Percentiles rank a stretch among this genome's conserved stretches.
phyloP scores from a whole-genome alignment of 2,329 filamentous ascomycete species.

The Cytospora piceae region DNA sequence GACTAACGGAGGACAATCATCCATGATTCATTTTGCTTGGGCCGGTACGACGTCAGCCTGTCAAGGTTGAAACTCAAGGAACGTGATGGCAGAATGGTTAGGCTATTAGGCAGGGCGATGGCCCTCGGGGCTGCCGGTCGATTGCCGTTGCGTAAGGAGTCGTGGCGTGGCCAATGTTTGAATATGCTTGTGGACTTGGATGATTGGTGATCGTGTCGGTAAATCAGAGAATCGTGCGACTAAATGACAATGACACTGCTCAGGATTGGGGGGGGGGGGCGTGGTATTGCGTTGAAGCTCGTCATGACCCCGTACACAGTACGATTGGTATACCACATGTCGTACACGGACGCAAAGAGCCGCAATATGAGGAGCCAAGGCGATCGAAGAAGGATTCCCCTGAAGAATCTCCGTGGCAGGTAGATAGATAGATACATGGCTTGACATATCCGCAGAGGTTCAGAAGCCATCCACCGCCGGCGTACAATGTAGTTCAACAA shows the following conservation, averaged over 20 bases:
- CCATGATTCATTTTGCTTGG: not conserved
- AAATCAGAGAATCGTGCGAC: slow-evolving; percentile 8
- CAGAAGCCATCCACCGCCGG: too few relatives aligned
- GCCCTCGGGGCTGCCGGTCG: not conserved
- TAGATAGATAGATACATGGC: not conserved
- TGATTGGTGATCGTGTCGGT: not conserved
- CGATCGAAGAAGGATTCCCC: not conserved
- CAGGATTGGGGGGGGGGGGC: not conserved
- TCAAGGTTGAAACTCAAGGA: slow-evolving; percentile 14
- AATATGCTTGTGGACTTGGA: not conserved
- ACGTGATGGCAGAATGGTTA: slow-evolving; percentile 17
- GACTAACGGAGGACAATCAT: not conserved
- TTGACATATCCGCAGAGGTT: not conserved
- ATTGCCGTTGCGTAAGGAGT: slow-evolving; percentile 8
- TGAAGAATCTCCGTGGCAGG: not conserved
- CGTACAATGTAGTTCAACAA: not conserved
- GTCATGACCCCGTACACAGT: slow-evolving; percentile 8
- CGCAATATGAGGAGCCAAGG: not conserved
- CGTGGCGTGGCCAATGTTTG: slow-evolving; percentile 15
- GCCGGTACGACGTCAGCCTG: slow-evolving; percentile 19
- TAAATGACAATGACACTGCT: slow-evolving; percentile 1
- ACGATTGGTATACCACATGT: not conserved
- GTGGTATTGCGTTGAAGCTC: slow-evolving; percentile 13
- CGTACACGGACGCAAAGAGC: not conserved
- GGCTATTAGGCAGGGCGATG: not conserved